Percentiles rank a stretch among this genome's conserved stretches.
These are phyloP conservation scores for Mucor sp. DNA, from an alignment of 371 early-diverging fungal species.

Conservation along the genomic window DNA sequence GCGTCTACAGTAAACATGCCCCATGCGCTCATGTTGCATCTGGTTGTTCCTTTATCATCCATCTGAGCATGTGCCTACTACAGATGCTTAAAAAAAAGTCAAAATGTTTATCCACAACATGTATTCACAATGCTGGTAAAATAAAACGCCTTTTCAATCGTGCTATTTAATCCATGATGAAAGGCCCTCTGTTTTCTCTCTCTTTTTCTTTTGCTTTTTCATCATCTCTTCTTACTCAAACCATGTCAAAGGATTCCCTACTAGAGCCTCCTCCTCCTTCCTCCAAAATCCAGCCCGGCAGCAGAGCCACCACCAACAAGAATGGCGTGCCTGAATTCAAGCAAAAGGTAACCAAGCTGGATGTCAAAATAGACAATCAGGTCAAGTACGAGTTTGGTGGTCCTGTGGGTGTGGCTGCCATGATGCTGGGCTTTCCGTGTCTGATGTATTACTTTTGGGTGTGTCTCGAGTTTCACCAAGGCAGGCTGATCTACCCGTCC, in stretches of 20 bases:
- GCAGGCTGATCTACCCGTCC: slow-evolving; percentile 48
- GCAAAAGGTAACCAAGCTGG: slow-evolving; percentile 39
- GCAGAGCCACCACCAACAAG: not conserved
- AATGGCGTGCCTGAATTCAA: slow-evolving; percentile 53
- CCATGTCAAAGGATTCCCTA: slow-evolving; percentile 5
- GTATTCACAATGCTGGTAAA: not conserved
- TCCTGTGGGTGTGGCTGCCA: slow-evolving; percentile 64
- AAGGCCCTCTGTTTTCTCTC: not conserved
- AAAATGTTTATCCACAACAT: not conserved
- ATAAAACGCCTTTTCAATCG: not conserved
- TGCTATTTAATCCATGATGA: not conserved
- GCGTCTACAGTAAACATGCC: not conserved
- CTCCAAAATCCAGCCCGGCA: not conserved
- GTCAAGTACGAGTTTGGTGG: slow-evolving; percentile 77
- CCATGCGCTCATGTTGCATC: not conserved
- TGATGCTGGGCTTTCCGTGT: slow-evolving; percentile 76
- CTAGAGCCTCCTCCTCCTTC: not conserved
- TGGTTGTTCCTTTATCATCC: too few species aligned
- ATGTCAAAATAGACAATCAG: slow-evolving; percentile 61
- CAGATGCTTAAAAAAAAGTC: not conserved
- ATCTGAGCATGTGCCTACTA: not conserved
- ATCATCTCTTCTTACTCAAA: too few species aligned
- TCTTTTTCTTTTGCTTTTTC: not conserved
- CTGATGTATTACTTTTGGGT: slow-evolving; percentile 79
- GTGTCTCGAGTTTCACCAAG: slow-evolving; percentile 69